Evolutionary conservation across 192 early-diverging fungal genomes (phyloP).

Genomic region (Phlyctochytrium bullatum): DNA sequence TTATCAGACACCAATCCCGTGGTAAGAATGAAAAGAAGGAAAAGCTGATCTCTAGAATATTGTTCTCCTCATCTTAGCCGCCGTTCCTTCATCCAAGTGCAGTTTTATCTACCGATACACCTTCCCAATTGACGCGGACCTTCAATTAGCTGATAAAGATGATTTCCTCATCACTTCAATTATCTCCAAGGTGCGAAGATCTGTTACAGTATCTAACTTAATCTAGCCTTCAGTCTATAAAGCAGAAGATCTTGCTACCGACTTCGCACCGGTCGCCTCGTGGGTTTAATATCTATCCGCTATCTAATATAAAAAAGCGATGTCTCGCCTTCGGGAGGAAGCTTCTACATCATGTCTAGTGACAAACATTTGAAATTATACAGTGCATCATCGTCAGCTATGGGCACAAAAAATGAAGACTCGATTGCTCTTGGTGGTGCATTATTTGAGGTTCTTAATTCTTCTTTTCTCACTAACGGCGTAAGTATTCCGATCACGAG

Average conservation of each 20-base stretch:
- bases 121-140: constrained; percentile 29
- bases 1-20: not conserved
- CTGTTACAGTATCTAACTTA: not conserved
- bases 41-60: constrained; percentile 3
- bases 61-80: not conserved
- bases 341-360: constrained; percentile 35
- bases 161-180: constrained; percentile 1
- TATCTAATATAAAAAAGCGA: constrained; percentile 28
- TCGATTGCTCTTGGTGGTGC: constrained; percentile 26
- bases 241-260: constrained; percentile 35
- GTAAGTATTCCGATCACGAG: constrained; percentile 43
- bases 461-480: not conserved
- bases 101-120: constrained; percentile 27
- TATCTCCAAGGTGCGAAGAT: not conserved
- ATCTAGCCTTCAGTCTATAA: not conserved
- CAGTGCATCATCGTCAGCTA: not conserved
- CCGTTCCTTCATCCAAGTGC: not conserved
- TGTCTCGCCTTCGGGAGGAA: constrained; percentile 30
- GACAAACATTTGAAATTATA: constrained; percentile 42
- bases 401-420: constrained; percentile 1
- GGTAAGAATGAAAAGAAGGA: no score
- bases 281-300: no score
- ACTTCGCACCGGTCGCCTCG: constrained; percentile 35
- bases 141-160: constrained; percentile 1
- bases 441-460: constrained; percentile 26